These are phyloP conservation scores for Salmacisia buchloeana DNA, from an alignment of 1,284 basidiomycete species.

Conservation along the genomic window DNA sequence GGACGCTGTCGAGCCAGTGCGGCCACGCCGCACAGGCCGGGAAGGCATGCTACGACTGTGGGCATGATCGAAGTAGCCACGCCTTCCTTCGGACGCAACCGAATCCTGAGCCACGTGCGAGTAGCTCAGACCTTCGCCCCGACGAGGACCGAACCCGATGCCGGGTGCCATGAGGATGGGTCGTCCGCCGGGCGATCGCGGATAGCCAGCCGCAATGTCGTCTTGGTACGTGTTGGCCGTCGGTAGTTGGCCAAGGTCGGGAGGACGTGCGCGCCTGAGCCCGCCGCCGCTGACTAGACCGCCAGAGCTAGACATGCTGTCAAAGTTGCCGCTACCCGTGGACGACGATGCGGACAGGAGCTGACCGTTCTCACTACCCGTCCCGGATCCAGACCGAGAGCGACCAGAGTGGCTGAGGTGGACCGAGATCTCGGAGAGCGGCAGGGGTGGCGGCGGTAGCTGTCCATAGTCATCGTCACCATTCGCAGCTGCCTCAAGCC, in stretches of 20 bases:
- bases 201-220: constrained; percentile 1
- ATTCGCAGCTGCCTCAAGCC: neutral
- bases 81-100: neutral
- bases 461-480: neutral
- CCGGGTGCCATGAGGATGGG: constrained; percentile 1
- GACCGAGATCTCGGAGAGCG: neutral
- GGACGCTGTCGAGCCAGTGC: constrained; percentile 4
- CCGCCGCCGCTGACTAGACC: neutral
- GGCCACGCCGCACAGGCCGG: neutral
- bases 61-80: neutral
- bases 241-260: neutral
- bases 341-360: neutral
- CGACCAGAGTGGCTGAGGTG: neutral
- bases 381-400: neutral
- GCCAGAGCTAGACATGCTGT: neutral
- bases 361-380: constrained; percentile 3
- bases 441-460: constrained; percentile 1
- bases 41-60: constrained; percentile 3
- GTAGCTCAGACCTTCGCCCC: neutral
- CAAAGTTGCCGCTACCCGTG: neutral
- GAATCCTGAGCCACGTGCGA: neutral
- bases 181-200: neutral
- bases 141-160: neutral
- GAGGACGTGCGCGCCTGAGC: neutral
- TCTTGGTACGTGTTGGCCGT: neutral